These are phyloP conservation scores for Bremia lactucae DNA, from an alignment of 352 stramenopile species.

Conservation along the genomic window DNA sequence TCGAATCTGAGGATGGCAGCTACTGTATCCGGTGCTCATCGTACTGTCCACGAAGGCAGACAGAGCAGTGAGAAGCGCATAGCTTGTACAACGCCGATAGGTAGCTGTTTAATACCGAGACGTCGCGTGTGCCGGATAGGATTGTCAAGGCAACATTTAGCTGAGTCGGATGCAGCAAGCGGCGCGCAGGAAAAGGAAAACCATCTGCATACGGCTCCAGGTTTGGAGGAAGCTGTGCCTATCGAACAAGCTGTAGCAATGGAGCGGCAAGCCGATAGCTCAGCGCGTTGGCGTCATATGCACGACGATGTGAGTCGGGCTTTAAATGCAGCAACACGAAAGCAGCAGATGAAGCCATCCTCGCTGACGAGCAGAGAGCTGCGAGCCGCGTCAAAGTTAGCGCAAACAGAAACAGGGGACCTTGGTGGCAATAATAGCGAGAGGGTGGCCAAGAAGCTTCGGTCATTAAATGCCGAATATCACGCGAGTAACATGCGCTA, in stretches of 20 bases:
- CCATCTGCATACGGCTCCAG: constrained; percentile 6
- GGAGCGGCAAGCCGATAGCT: constrained; percentile 26
- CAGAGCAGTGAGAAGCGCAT: constrained; percentile 8
- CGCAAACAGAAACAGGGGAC: constrained; percentile 36
- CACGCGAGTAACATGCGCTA: constrained; percentile 41
- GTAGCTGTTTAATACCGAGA: constrained; percentile 2
- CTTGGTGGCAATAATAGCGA: constrained; percentile 50
- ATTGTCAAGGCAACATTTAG: constrained; percentile 11
- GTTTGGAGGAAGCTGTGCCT: not conserved
- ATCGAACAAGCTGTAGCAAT: constrained; percentile 9
- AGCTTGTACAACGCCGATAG: not conserved
- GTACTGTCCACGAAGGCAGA: not conserved
- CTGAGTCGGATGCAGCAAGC: constrained; percentile 9
- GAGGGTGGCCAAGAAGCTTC: constrained; percentile 60
- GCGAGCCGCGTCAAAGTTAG: constrained; percentile 20
- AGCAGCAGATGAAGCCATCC: constrained; percentile 9
- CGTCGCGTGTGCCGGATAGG: constrained; percentile 14
- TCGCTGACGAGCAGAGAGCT: constrained; percentile 28
- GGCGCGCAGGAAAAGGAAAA: constrained; percentile 7
- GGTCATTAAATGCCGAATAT: constrained; percentile 64
- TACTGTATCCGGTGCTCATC: not conserved
- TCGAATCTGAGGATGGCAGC: not conserved
- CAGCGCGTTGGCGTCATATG: constrained; percentile 51
- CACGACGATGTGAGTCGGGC: constrained; percentile 62
- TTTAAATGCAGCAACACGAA: constrained; percentile 21